A percentile compares a stretch with the other conserved stretches of the same genome.
Conservation (phyloP, 371 early-diverging fungal genomes). For the Rhizopus delemar region DNA sequence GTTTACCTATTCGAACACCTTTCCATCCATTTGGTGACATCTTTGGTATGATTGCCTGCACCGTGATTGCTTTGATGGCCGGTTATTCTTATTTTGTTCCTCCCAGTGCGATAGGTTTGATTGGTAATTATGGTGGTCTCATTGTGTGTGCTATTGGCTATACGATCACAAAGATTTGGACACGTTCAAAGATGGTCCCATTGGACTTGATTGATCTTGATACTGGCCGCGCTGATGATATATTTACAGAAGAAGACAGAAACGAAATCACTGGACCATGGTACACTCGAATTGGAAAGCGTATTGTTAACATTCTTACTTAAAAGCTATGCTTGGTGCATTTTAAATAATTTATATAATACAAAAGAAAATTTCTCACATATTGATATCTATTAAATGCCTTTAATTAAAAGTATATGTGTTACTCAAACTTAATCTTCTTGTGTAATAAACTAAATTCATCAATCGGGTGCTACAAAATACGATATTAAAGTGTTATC, state of each 20-base stretch:
- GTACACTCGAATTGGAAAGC: conserved; percentile 13
- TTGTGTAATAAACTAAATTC: too few species aligned
- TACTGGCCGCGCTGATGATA: conserved; percentile 33
- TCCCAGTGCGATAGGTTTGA: conserved; percentile 29
- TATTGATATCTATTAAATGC: too few species aligned
- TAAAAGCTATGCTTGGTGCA: neutral
- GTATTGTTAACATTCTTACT: conserved; percentile 14
- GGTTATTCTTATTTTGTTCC: conserved; percentile 46
- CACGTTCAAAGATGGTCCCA: conserved; percentile 42
- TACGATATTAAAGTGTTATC: too few species aligned
- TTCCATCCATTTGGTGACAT: conserved; percentile 73
- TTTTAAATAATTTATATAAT: too few species aligned
- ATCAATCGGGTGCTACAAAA: too few species aligned
- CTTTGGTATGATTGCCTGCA: conserved; percentile 52
- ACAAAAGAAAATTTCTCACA: too few species aligned
- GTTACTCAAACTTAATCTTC: too few species aligned
- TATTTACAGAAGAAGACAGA: conserved; percentile 4
- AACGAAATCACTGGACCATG: conserved; percentile 13
- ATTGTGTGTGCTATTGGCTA: conserved; percentile 31
- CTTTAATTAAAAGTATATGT: too few species aligned
- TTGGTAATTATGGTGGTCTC: conserved; percentile 40
- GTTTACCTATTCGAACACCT: conserved; percentile 73
- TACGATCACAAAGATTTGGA: conserved; percentile 35
- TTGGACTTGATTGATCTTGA: conserved; percentile 42
- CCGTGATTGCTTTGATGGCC: conserved; percentile 32